Base-by-base conservation (phyloP, 306 rosid species). In the Macrotyloma uniflorum region DNA sequence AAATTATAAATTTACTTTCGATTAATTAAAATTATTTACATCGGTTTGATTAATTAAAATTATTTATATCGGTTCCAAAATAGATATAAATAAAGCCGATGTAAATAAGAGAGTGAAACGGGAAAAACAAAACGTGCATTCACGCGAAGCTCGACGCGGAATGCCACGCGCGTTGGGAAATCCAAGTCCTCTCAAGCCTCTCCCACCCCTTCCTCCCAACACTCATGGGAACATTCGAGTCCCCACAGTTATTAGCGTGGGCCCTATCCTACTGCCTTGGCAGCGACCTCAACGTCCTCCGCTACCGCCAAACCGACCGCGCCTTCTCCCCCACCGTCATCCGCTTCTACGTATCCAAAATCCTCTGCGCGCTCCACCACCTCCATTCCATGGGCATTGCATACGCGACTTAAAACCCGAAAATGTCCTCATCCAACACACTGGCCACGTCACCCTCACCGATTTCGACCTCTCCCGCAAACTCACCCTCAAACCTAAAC, bases 381-480 rank as follows among this genome's bases (percentile, higher is more conserved):
- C 94, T 96, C 18, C 99, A 96, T 16, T 23, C 77, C 81, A 76
- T 93, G 78, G 98, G 91, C 78, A 87, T 96, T 79, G 98, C 89
- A 7, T 96, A 96, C 93, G 98, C 4, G 98, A 96, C 71, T 79
- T 96, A 32, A 96, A 96, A 83, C 99, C 99, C 3, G 98, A 96
- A 85, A 96, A 96, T 68, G 93, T 96, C 28, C 90, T 96, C 55
- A 85, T 96, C 18, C 98, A 96, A 46, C 80, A 68, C 7, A 87
- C 91, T 1, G 99, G 99, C 45, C 99, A 96, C 83, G 85, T 91
- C 54, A 93, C 94, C 23, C 98, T 96, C 55, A 96, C 99, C 30
- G 99, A 96, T 82, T 96, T 96, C 70, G 99, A 96, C 71, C 95
- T 96, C 51, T 96, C 98, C 2, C 86, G 89, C 6, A 84, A 78